These are phyloP conservation scores for Nicotiana paniculata DNA, from an alignment of 257 asterid species.

Conservation along the genomic window DNA sequence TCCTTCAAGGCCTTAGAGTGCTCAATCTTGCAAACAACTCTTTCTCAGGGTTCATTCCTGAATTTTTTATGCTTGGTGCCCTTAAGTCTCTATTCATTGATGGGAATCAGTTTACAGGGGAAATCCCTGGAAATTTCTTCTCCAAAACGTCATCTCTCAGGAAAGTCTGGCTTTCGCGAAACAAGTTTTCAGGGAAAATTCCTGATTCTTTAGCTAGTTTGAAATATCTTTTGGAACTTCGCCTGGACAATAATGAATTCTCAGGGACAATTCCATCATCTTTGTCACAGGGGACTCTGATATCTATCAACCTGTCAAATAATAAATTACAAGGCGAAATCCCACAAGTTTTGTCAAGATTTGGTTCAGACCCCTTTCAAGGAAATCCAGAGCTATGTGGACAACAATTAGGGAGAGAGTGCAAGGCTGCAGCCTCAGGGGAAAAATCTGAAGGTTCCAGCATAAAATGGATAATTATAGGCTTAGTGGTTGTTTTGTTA, in stretches of 20 bases:
- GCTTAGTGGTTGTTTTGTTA: constrained; percentile 44
- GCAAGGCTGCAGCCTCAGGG: constrained; percentile 9
- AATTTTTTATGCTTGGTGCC: constrained; percentile 44
- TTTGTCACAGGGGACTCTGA: constrained; percentile 34
- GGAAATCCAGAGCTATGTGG: constrained; percentile 68
- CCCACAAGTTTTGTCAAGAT: constrained; percentile 46
- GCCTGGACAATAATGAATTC: constrained; percentile 48
- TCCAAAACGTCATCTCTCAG: constrained; percentile 42
- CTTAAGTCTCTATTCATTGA: constrained; percentile 42
- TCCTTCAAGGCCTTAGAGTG: constrained; percentile 39
- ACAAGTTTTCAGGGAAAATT: constrained; percentile 53
- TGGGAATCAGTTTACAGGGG: constrained; percentile 51
- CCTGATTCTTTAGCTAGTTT: constrained; percentile 43
- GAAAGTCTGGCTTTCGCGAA: constrained; percentile 39
- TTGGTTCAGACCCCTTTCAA: constrained; percentile 34
- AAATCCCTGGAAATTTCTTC: constrained; percentile 42
- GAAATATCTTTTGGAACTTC: constrained; percentile 25
- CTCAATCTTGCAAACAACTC: constrained; percentile 51
- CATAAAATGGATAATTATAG: constrained; percentile 53
- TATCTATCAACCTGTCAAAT: constrained; percentile 29
- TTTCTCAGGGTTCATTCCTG: constrained; percentile 55
- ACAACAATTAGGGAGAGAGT: constrained; percentile 25
- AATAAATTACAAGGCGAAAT: constrained; percentile 69
- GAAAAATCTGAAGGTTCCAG: constrained; percentile 18
- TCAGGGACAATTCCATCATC: constrained; percentile 53